Evolutionary conservation across 176 grass and related monocot species (phyloP), one percentile per base, ranked within the genome.

Genomic region (Dendrocalamus sinicus): DNA sequence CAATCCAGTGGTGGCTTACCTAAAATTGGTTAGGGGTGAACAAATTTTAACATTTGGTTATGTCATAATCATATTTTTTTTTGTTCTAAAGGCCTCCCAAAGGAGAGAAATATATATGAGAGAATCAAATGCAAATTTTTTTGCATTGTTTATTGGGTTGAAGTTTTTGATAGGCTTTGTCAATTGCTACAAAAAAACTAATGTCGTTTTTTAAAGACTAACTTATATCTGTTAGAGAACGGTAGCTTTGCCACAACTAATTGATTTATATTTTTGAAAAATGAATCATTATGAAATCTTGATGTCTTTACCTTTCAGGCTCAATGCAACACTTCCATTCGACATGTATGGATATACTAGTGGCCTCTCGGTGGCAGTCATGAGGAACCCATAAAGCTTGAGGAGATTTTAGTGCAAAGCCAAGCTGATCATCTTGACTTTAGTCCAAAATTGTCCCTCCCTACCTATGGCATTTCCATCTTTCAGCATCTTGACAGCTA

Each of bases 291-390:
- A 35, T 41, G 26, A 83, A 70, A 52, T 39, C 0, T 22, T 81
- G 26, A 83, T 43, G 19, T 44, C 40, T 22, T 72, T 92, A 90
- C 93, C 91, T 91, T 93, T 95, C 52, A 95, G 89, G 70, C 93
- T 86, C 55, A 75, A 93, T 47, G 93, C 93, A 1, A 95, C 93
- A 80, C 93, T 95, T 87, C 93, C 89, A 61, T 95, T 93, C 24
- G 89, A 95, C 93, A 95, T 95, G 72, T 91, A 93, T 43, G 93
- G 93, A 89, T 95, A 95, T 24, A 95, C 91, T 6, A 95, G 89
- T 79, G 93, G 84, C 77, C 91, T 93, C 84, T 95, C 93, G 2
- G 61, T 95, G 67, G 91, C 55, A 24, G 91, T 87, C 91, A 93
- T 93, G 89, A 91, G 93, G 75, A 93, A 95, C 41, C 93, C 93